Evolutionary conservation across 169 alveolate genomes (phyloP), one percentile per base, ranked within the genome.

Genomic region (Cryptosporidium canis): DNA sequence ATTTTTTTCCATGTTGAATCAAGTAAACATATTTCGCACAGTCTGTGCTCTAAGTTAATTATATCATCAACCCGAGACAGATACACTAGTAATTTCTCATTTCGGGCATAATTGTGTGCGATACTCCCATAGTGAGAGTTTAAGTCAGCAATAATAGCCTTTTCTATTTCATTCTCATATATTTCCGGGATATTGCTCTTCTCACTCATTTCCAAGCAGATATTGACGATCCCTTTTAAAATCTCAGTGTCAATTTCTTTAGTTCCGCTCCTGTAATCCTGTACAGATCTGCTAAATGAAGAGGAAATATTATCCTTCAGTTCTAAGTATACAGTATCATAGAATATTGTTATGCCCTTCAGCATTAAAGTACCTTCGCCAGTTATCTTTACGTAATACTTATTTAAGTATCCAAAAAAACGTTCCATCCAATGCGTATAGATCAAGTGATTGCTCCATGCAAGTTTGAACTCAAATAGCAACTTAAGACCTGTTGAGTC

Each of bases 361-460:
- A 45, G n/a, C 72, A 41, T 61, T 1, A 77, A 31, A n/a, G 61
- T 63, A 18, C 87, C 87, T 58, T 77, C 87, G 7, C 87, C 87
- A 3, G 51, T n/a, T 24, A 77, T 58, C 33, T 91, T 67, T 35
- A 83, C 83, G 67, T 83, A 77, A 83, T 83, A 91, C 41, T 91
- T 91, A 64, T 87, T 94, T 77, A 93, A 82, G 70, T 93, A 93
- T 8, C 94, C 92, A 90, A 93, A 93, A 85, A 93, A 93, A 18
- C 93, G 84, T 47, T 91, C 94, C 92, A 93, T 83, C 96, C 96
- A 93, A 83, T 91, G 92, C 45, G 91, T 90, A 33, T 92, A 90
- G 24, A 92, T 77, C 85, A 85, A 92, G 83, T 93, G 93, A 66
- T 92, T 92, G 35, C 90, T 67, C 96, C 96, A 93, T 39, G 94